phyloP scores from a whole-genome alignment of 768 basidiomycete species.

The Psilocybe tampanensis region DNA sequence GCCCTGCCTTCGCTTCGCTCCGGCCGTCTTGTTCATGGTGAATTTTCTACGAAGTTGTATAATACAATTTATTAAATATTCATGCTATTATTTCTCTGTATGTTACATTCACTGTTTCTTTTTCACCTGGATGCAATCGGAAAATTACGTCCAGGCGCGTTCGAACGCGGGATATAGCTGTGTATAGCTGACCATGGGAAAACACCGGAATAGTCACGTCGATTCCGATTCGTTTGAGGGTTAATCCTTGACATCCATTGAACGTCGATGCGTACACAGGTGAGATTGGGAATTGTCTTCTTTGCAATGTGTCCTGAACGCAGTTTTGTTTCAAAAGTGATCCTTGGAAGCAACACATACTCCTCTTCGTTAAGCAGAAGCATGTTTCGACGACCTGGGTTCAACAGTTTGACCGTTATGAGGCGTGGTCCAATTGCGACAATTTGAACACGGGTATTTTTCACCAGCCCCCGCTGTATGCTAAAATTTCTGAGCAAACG shows the following conservation, averaged over 20 bases:
- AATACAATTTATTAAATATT: no score
- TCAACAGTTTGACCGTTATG: slow-evolving; percentile 13
- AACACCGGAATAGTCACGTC: slow-evolving; percentile 40
- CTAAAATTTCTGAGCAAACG: slow-evolving; percentile 40
- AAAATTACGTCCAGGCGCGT: slow-evolving; percentile 9
- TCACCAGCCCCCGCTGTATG: slow-evolving; percentile 37
- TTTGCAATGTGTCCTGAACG: slow-evolving; percentile 32
- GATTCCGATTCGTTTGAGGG: slow-evolving; percentile 36
- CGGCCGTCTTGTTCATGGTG: neutral
- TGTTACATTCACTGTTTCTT: slow-evolving; percentile 14
- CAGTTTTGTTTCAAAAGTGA: slow-evolving; percentile 23
- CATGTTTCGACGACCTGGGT: neutral
- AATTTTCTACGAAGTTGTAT: no score
- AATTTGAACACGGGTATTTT: slow-evolving; percentile 40
- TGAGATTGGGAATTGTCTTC: slow-evolving; percentile 38
- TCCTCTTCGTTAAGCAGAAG: neutral
- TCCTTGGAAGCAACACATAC: slow-evolving; percentile 21
- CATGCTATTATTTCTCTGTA: slow-evolving; percentile 6
- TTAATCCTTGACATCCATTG: slow-evolving; percentile 44
- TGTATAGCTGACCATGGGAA: slow-evolving; percentile 36
- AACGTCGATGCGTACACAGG: slow-evolving; percentile 45
- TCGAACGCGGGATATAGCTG: slow-evolving; percentile 20
- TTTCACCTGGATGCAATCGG: neutral
- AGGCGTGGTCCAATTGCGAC: slow-evolving; percentile 23
- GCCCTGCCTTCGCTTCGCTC: slow-evolving; percentile 8